Base-by-base conservation (phyloP, 768 basidiomycete genomes). In the Kwoniella sp. region DNA sequence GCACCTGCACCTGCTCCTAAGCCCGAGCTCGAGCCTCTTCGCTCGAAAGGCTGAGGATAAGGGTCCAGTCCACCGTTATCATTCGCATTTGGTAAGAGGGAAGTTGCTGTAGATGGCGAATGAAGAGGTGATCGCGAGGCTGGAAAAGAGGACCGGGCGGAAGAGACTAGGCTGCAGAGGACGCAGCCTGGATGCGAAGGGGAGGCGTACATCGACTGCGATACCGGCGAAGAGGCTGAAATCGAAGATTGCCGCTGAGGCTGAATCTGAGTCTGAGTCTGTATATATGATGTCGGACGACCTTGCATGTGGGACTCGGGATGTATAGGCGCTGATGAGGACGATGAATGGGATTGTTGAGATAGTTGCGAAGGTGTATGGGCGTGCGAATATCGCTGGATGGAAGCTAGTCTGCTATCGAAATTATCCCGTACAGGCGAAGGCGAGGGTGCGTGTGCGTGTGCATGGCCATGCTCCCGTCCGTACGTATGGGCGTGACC, bases 131-230 rank as follows among this genome's bases (percentile, higher is more conserved):
- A 59, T 33, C 33, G 33, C 13, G 33, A 24, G 25, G 21, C 33
- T 33, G 24, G 15, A 21, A 33, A 29, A 33, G 47, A 30, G 2
- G 25, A 59, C 10, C 40, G 40, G 22, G 58, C 30, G 1, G 58
- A 59, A 30, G 48, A n/a, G 21, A 59, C 58, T n/a, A 59, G 30
- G 33, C 58, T 59, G 46, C 58, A 59, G 17, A 59, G 33, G 5
- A 59, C 58, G 17, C 58, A 59, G 5, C 58, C 58, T 15, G 58
- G 58, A 26, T 59, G 58, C 17, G 48, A 26, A 12, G 48, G 47
- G 33, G 26, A 26, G 9, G 48, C 6, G 9, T 49, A 26, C 25
- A 49, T 22, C 48, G 25, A 17, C 24, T 6, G 48, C 5, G 48
- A 44, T 10, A 19, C 10, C 17, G 40, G 6, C 7, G 33, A 33